Base-by-base conservation (phyloP, 1,284 basidiomycete genomes). In the Rhodotorula mucilaginosa region DNA sequence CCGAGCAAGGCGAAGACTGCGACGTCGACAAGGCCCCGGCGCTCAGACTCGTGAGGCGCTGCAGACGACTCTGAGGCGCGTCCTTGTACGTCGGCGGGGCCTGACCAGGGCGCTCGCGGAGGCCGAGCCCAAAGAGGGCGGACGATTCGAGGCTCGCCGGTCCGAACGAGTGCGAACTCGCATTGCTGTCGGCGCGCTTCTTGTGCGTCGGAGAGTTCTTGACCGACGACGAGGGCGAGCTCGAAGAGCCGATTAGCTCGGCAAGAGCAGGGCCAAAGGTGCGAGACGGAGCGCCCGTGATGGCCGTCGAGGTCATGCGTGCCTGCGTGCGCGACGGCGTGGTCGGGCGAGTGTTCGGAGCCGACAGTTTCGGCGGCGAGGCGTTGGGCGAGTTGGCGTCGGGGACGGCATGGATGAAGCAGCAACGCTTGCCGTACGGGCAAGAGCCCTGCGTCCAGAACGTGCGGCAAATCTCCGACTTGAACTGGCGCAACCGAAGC, bases 401-500 rank as follows among this genome's bases (percentile, higher is more conserved):
- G 21, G 57, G 66, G 13, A 56, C 61, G 5, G 90, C 92, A 78
- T 93, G 91, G 76, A 93, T 92, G 84, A 93, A 93, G 83, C 91
- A 93, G 61, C 78, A 81, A 56, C 92, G 84, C 81, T 92, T 91
- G 64, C 91, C 92, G 77, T 93, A 94, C 0, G 91, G 91, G 80
- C 92, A 94, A 23, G 90, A 90, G 34, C 92, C 92, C 64, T 91
- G 91, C 29, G 92, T 89, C 90, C 91, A 92, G 84, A 93, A 94
- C 4, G 92, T 91, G 81, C 91, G 87, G 81, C 92, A 94, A 71
- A 93, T 91, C 82, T 93, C 91, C 16, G 92, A 93, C 83, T 94
- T 94, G 83, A 93, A 94, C 89, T 92, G 77, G 77, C 48, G 26
- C 26, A 15, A 12, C 0, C n/a, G n/a, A 10, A 12, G 12, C 29